phyloP scores from a whole-genome alignment of 768 basidiomycete genomes.

The Floccularia luteovirens region DNA sequence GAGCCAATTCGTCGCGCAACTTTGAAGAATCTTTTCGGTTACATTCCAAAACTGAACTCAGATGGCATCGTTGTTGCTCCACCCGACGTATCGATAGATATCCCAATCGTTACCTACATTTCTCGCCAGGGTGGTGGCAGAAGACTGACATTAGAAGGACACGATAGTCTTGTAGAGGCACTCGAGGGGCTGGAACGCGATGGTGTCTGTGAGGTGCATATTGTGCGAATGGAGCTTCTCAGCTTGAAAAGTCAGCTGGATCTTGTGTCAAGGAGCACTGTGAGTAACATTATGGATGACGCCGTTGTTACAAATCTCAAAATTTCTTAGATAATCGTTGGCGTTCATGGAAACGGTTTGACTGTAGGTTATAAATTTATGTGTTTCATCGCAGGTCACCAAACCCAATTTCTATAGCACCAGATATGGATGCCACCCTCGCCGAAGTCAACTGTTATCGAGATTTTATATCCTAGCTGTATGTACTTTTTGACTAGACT shows the following conservation, averaged over 20 bases:
- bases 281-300: slow-evolving; percentile 8
- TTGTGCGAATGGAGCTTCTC: slow-evolving; percentile 14
- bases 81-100: neutral
- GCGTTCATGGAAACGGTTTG: slow-evolving; percentile 55
- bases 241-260: slow-evolving; percentile 12
- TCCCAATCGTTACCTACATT: slow-evolving; percentile 1
- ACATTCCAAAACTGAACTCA: neutral
- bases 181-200: slow-evolving; percentile 13
- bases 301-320: neutral
- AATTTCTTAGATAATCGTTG: slow-evolving; percentile 13
- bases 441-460: slow-evolving; percentile 56
- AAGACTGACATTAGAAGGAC: slow-evolving; percentile 13
- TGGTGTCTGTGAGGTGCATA: slow-evolving; percentile 13
- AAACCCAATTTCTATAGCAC: slow-evolving; percentile 14
- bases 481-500: slow-evolving; percentile 9
- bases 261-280: slow-evolving; percentile 13
- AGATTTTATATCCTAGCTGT: slow-evolving; percentile 58
- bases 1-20: neutral
- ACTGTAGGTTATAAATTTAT: slow-evolving; percentile 20
- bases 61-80: neutral
- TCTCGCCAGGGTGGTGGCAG: slow-evolving; percentile 2
- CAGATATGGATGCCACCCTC: slow-evolving; percentile 66
- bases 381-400: neutral
- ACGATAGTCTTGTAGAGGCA: slow-evolving; percentile 13
- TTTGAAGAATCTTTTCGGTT: neutral